phyloP scores from a whole-genome alignment of 306 rosid species.

The Cucumis hystrix region DNA sequence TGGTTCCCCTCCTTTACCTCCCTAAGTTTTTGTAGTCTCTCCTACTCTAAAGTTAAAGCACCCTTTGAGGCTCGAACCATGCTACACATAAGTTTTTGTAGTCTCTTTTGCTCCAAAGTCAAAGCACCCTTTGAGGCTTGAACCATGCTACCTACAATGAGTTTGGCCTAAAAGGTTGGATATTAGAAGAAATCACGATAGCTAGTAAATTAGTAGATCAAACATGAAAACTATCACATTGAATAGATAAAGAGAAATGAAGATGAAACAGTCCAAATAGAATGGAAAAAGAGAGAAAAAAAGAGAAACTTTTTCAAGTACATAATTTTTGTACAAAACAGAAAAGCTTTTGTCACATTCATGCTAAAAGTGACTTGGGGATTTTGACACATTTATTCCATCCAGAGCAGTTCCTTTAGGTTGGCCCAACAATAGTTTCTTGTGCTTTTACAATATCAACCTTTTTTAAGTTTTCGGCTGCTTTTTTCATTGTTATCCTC shows the following conservation, averaged over 20 bases:
- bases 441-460: conserved; percentile 23
- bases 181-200: background rate
- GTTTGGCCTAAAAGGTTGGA: conserved; percentile 2
- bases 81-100: conserved; percentile 40
- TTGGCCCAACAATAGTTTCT: conserved; percentile 17
- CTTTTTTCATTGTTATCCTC: conserved; percentile 40
- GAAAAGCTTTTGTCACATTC: background rate
- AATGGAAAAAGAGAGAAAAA: background rate
- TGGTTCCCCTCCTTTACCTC: conserved; percentile 40
- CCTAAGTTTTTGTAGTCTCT: conserved; percentile 52
- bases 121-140: conserved; percentile 60
- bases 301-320: too few relatives aligned
- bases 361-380: conserved; percentile 5
- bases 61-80: conserved; percentile 39
- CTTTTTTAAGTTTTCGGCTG: conserved; percentile 23
- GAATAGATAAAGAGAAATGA: background rate
- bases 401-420: conserved; percentile 16
- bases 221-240: background rate
- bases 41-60: conserved; percentile 64
- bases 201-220: background rate
- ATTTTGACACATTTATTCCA: conserved; percentile 4
- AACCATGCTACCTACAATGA: conserved; percentile 36
- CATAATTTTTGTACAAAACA: background rate
- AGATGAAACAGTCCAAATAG: background rate
- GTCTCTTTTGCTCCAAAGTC: conserved; percentile 50